Evolutionary conservation across 176 grass and related monocot genomes (phyloP).

Genomic region (Typha latifolia): DNA sequence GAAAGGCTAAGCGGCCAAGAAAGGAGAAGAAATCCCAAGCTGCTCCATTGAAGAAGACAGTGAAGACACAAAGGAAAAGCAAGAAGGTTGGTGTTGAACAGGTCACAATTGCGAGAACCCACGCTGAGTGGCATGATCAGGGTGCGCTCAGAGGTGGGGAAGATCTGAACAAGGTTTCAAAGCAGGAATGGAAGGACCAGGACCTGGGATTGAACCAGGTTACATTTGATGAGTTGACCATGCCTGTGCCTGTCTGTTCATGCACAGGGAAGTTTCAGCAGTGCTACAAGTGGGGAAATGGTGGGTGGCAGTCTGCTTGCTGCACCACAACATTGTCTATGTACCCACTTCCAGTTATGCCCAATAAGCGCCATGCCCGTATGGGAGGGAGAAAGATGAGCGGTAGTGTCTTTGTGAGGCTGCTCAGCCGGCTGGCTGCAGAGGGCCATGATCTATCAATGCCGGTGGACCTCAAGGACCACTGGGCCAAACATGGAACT

Average conservation of each 20-base stretch:
- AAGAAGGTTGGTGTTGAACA: conserved; percentile 29
- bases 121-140: conserved; percentile 28
- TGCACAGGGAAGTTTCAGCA: conserved; percentile 56
- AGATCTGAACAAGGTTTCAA: conserved; percentile 27
- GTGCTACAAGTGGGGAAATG: conserved; percentile 89
- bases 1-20: conserved; percentile 49
- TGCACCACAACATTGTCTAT: conserved; percentile 81
- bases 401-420: conserved; percentile 60
- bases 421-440: conserved; percentile 73
- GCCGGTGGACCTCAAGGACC: conserved; percentile 73
- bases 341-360: conserved; percentile 69
- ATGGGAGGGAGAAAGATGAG: conserved; percentile 95
- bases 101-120: conserved; percentile 3
- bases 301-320: conserved; percentile 85
- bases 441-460: conserved; percentile 72
- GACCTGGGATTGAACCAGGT: conserved; percentile 75
- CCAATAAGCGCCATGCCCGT: conserved; percentile 79
- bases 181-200: conserved; percentile 69
- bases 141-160: conserved; percentile 9
- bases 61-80: conserved; percentile 47
- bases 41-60: conserved; percentile 45
- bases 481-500: conserved; percentile 92
- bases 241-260: conserved; percentile 64
- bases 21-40: conserved; percentile 40
- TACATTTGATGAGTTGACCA: conserved; percentile 58